Evolutionary conservation across 208 protist genomes (phyloP).

Genomic region (Paratrypanosoma confusum): DNA sequence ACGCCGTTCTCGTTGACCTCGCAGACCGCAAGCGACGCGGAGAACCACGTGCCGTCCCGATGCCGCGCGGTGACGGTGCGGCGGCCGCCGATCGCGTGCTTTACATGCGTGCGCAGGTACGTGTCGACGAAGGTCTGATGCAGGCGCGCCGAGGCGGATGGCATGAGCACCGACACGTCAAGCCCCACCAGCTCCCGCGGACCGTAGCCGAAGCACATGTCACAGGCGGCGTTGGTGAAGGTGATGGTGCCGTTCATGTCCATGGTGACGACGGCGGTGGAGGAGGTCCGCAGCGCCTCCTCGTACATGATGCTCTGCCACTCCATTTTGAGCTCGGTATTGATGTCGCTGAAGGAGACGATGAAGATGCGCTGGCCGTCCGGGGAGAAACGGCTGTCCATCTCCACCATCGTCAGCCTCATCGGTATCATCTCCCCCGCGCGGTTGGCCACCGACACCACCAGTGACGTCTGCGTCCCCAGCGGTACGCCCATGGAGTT

Average conservation of each 20-base stretch:
- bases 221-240: constrained; percentile 17
- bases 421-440: background rate
- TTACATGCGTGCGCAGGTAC: constrained; percentile 18
- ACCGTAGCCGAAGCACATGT: constrained; percentile 17
- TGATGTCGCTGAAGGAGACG: constrained; percentile 9
- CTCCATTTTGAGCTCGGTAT: constrained; percentile 1
- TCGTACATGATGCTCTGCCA: constrained; percentile 8
- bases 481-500: background rate
- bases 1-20: constrained; percentile 8
- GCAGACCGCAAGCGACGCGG: constrained; percentile 3
- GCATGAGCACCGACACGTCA: constrained; percentile 43
- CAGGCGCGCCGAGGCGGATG: constrained; percentile 9
- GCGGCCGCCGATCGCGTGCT: constrained; percentile 16
- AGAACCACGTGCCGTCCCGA: constrained; percentile 7
- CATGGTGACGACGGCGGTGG: constrained; percentile 13
- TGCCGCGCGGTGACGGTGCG: constrained; percentile 9
- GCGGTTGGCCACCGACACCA: background rate
- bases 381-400: background rate
- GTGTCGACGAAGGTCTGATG: constrained; percentile 32
- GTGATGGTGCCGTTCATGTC: constrained; percentile 11
- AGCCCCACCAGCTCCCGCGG: constrained; percentile 15
- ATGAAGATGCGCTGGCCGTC: constrained; percentile 4
- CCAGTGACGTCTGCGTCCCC: background rate
- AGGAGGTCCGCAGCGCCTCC: constrained; percentile 5
- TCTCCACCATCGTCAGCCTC: background rate